These are phyloP conservation scores for Fagopyrum tataricum DNA, from an alignment of 148 eudicot species.

Conservation along the genomic window DNA sequence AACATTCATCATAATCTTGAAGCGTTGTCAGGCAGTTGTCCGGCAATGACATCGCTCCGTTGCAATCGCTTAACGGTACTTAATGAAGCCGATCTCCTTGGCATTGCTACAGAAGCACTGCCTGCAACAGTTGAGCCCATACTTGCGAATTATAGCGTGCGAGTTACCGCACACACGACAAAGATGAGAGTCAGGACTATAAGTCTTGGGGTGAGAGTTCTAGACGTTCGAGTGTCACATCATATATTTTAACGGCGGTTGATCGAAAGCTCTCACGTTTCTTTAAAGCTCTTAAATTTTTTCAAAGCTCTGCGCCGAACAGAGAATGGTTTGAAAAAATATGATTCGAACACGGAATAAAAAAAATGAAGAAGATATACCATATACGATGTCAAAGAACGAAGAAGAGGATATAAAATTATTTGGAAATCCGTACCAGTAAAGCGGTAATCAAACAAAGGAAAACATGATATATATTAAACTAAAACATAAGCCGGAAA, in stretches of 20 bases:
- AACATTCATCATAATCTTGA: not conserved
- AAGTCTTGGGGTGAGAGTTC: conserved; percentile 43
- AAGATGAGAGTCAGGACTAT: conserved; percentile 42
- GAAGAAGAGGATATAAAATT: too few species aligned
- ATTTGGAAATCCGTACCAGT: too few species aligned
- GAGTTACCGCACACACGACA: conserved; percentile 49
- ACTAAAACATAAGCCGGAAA: too few species aligned
- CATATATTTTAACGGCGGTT: not conserved
- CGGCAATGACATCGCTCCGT: not conserved
- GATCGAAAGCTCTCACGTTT: not conserved
- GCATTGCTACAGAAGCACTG: conserved; percentile 56
- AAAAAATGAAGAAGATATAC: too few species aligned
- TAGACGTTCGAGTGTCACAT: conserved; percentile 44
- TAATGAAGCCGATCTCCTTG: conserved; percentile 48
- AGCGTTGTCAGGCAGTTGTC: too few species aligned
- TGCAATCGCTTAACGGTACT: conserved; percentile 1
- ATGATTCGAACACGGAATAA: too few species aligned
- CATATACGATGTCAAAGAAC: too few species aligned
- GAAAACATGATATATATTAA: too few species aligned
- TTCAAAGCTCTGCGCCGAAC: conserved; percentile 6
- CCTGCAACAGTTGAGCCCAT: conserved; percentile 56
- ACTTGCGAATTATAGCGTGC: conserved; percentile 41
- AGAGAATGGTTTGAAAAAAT: too few species aligned
- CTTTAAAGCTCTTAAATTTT: too few species aligned
- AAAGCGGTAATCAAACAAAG: too few species aligned